Conservation (phyloP, 371 early-diverging fungal genomes). For the Rhizopus microsporus region DNA sequence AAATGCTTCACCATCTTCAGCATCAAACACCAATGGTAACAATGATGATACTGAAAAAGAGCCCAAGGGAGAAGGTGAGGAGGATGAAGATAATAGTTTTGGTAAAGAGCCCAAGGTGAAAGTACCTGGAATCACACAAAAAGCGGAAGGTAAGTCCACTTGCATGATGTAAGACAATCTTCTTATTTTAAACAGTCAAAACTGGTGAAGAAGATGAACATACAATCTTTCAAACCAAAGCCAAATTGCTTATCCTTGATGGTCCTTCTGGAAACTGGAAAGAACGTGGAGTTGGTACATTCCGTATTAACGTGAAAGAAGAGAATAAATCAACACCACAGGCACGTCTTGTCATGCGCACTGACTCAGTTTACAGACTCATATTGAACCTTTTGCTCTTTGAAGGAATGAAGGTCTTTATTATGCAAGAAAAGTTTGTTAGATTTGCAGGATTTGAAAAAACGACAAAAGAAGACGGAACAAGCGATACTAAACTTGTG, state of each 20-base stretch:
- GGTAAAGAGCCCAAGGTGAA: constrained; percentile 30
- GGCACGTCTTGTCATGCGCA: constrained; percentile 62
- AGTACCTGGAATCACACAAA: constrained; percentile 28
- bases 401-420: constrained; percentile 52
- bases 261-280: constrained; percentile 36
- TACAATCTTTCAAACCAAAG: constrained; percentile 47
- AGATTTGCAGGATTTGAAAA: constrained; percentile 54
- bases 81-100: constrained; percentile 14
- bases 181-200: constrained; percentile 23
- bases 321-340: constrained; percentile 12
- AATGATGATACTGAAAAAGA: constrained; percentile 11
- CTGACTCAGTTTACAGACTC: constrained; percentile 59
- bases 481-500: constrained; percentile 33
- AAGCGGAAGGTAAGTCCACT: constrained; percentile 11
- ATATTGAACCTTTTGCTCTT: constrained; percentile 62
- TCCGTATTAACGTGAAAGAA: constrained; percentile 42
- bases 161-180: not conserved
- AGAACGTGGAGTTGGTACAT: constrained; percentile 51
- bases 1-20: constrained; percentile 26
- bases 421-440: constrained; percentile 61
- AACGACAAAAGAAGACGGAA: constrained; percentile 26
- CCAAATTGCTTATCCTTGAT: constrained; percentile 49
- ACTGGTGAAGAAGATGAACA: constrained; percentile 58
- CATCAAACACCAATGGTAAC: constrained; percentile 4
- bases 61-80: not conserved